Conservation (phyloP, 2,329 filamentous ascomycete genomes). For the Elsinoe batatas region DNA sequence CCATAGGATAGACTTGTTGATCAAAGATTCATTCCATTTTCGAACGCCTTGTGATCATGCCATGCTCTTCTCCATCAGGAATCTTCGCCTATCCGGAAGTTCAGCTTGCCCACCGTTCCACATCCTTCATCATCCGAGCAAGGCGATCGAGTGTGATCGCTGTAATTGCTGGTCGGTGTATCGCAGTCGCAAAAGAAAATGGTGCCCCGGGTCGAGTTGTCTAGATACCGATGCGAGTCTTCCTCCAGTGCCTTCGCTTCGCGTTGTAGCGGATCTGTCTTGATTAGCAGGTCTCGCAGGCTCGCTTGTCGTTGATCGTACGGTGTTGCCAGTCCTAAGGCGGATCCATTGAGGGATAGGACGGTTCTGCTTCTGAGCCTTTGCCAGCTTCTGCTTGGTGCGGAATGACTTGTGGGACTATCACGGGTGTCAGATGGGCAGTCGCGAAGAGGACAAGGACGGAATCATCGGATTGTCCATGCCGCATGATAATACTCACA, state of each 20-base stretch:
- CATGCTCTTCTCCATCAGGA: constrained; percentile 6
- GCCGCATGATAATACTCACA: constrained; percentile 9
- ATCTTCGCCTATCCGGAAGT: not conserved
- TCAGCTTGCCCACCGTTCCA: not conserved
- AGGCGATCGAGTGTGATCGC: not conserved
- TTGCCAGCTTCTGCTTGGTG: constrained; percentile 99
- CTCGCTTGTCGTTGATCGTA: constrained; percentile 33
- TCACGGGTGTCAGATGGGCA: constrained; percentile 16
- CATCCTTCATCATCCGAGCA: not conserved
- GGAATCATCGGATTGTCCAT: not conserved
- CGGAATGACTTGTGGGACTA: constrained; percentile 99
- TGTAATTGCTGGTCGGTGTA: not conserved
- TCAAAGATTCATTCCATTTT: constrained; percentile 9
- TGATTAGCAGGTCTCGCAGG: constrained; percentile 14
- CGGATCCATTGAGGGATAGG: constrained; percentile 99
- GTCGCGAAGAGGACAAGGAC: not conserved
- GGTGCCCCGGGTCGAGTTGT: constrained; percentile 38
- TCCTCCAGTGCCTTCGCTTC: constrained; percentile 99
- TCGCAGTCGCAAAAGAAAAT: not conserved
- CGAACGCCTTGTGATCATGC: constrained; percentile 8
- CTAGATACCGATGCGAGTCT: constrained; percentile 99
- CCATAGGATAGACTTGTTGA: not conserved
- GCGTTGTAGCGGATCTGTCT: constrained; percentile 81
- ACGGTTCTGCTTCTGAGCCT: constrained; percentile 99
- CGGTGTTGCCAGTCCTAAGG: constrained; percentile 96